These are phyloP conservation scores for Saturnispora kantuleensis DNA, from an alignment of 805 yeast genomes.

Conservation along the genomic window DNA sequence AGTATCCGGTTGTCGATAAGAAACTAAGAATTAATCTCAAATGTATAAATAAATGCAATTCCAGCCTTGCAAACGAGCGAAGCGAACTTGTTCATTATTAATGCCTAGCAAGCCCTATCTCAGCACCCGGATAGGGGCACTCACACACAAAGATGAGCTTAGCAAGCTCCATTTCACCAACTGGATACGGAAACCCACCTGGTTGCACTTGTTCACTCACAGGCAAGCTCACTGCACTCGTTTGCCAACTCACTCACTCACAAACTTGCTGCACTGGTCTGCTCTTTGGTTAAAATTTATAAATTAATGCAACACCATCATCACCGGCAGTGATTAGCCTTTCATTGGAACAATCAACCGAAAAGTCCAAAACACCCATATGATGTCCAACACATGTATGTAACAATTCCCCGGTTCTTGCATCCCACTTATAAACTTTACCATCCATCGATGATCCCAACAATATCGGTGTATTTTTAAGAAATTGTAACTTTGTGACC, in stretches of 20 bases:
- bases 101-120: too few relatives aligned
- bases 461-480: constrained; percentile 43
- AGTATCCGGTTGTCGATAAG: background rate
- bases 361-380: constrained; percentile 87
- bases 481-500: constrained; percentile 67
- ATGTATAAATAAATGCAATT: too few relatives aligned
- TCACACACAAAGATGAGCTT: too few relatives aligned
- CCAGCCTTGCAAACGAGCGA: too few relatives aligned
- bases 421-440: constrained; percentile 76
- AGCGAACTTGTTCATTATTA: too few relatives aligned
- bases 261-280: background rate
- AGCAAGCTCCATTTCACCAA: too few relatives aligned
- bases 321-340: constrained; percentile 89
- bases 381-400: constrained; percentile 86
- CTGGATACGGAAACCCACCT: too few relatives aligned
- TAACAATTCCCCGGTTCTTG: constrained; percentile 69
- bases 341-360: constrained; percentile 52
- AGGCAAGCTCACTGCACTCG: too few relatives aligned
- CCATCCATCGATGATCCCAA: constrained; percentile 80
- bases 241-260: too few relatives aligned
- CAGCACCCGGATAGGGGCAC: too few relatives aligned
- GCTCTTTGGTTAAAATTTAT: constrained; percentile 24
- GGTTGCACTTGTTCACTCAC: too few relatives aligned
- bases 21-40: too few relatives aligned
- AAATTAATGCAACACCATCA: constrained; percentile 85